Percentiles rank a stretch among this genome's conserved stretches.
These are phyloP conservation scores for Nitzschia sp. DNA, from an alignment of 108 stramenopile genomes.

Conservation along the genomic window DNA sequence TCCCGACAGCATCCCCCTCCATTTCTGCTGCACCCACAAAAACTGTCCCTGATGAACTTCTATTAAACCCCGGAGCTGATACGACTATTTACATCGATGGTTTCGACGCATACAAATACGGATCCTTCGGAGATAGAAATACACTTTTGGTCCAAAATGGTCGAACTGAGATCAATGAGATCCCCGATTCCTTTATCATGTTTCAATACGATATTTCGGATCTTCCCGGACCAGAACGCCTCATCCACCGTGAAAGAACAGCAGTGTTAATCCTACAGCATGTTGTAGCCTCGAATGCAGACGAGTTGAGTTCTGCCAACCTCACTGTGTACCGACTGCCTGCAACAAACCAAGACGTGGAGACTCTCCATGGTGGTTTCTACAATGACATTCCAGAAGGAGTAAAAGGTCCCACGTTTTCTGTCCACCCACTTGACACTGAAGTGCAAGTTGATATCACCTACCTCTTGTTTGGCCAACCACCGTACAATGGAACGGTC, in stretches of 20 bases:
- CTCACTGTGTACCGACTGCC: conserved; percentile 27
- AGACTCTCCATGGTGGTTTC: conserved; percentile 14
- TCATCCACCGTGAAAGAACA: background rate
- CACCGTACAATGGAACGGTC: background rate
- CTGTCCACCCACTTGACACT: conserved; percentile 12
- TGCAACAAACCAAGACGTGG: conserved; percentile 17
- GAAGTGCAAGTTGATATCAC: conserved; percentile 29
- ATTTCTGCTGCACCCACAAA: conserved; percentile 20
- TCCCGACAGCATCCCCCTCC: conserved; percentile 24
- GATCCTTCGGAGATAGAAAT: conserved; percentile 3
- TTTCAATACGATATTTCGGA: conserved; percentile 15
- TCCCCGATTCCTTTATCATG: conserved; percentile 22
- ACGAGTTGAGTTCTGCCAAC: background rate
- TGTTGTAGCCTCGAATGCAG: background rate
- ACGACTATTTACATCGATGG: conserved; percentile 13
- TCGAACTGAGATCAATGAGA: conserved; percentile 7
- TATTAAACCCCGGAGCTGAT: conserved; percentile 20
- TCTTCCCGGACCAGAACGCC: conserved; percentile 13
- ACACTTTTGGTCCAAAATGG: conserved; percentile 29
- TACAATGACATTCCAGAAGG: conserved; percentile 17
- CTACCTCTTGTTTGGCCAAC: conserved; percentile 21
- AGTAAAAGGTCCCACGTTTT: conserved; percentile 18
- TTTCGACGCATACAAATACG: background rate
- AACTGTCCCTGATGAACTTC: conserved; percentile 17
- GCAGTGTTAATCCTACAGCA: conserved; percentile 21